These are phyloP conservation scores for Colletotrichum filicis DNA, from an alignment of 2,329 filamentous ascomycete genomes.

Conservation along the genomic window DNA sequence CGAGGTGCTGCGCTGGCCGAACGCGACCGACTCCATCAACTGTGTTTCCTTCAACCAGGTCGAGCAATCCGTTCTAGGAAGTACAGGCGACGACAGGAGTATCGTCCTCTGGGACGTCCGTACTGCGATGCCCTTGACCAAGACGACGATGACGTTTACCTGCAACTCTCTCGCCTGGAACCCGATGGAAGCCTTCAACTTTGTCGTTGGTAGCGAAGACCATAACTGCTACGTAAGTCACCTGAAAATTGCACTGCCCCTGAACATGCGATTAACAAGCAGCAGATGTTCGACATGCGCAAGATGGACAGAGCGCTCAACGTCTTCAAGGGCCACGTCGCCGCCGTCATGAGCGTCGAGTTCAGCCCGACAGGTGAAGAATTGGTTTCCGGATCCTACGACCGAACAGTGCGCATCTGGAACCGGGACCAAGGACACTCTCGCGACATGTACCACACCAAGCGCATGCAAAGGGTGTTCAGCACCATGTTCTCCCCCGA, in stretches of 20 bases:
- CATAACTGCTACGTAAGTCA: constrained; percentile 74
- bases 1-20: constrained; percentile 88
- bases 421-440: constrained; percentile 83
- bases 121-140: constrained; percentile 84
- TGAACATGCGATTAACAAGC: not conserved
- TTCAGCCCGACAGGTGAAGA: constrained; percentile 96
- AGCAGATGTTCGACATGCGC: constrained; percentile 85
- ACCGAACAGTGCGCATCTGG: constrained; percentile 90
- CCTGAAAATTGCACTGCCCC: not conserved
- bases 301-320: constrained; percentile 90
- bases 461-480: constrained; percentile 94
- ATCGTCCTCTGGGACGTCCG: constrained; percentile 93
- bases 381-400: constrained; percentile 86
- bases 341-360: constrained; percentile 95
- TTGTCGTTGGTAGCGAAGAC: constrained; percentile 93
- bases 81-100: constrained; percentile 85
- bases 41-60: constrained; percentile 91
- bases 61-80: constrained; percentile 91
- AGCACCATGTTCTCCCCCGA: constrained; percentile 88
- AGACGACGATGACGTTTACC: constrained; percentile 83
- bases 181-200: constrained; percentile 96
- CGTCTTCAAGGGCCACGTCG: constrained; percentile 88
- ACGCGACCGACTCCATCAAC: constrained; percentile 89
- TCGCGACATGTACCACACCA: constrained; percentile 95
- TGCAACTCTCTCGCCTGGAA: constrained; percentile 92